A percentile compares a stretch with the other conserved stretches of the same genome.
phyloP scores from a whole-genome alignment of 2,329 filamentous ascomycete genomes.

The Alternaria dauci region DNA sequence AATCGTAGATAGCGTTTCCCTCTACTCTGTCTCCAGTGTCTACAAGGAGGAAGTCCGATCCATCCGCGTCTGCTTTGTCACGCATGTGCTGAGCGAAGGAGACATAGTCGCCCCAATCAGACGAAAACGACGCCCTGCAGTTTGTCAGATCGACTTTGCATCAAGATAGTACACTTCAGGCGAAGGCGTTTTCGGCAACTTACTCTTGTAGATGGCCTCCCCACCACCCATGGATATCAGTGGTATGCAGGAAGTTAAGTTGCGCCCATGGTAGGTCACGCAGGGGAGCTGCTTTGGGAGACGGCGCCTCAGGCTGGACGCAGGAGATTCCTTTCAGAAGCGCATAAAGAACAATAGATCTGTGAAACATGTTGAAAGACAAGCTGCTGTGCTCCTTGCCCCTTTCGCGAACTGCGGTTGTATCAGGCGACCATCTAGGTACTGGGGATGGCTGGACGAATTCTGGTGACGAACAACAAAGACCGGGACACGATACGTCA shows the following conservation, averaged over 20 bases:
- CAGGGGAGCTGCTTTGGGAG: conserved; percentile 80
- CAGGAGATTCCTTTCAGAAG: conserved; percentile 55
- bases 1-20: conserved; percentile 93
- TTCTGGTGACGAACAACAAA: conserved; percentile 10
- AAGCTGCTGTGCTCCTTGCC: conserved; percentile 1
- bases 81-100: conserved; percentile 88
- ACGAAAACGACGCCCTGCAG: conserved; percentile 82
- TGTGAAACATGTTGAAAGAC: conserved; percentile 30
- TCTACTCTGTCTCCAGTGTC: conserved; percentile 95
- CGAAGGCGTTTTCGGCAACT: conserved; percentile 30
- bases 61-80: conserved; percentile 77
- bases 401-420: conserved; percentile 2
- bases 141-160: conserved; percentile 13
- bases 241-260: conserved; percentile 90
- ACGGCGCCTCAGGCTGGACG: conserved; percentile 81
- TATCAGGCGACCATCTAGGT: conserved; percentile 30
- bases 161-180: neutral
- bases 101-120: conserved; percentile 97
- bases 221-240: conserved; percentile 94
- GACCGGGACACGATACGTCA: neutral
- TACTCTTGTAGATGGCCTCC: conserved; percentile 92
- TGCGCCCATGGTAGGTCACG: conserved; percentile 90
- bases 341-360: conserved; percentile 19
- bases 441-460: conserved; percentile 15
- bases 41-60: conserved; percentile 86